These are phyloP conservation scores for Jamesozyma piceae DNA, from an alignment of 805 yeast genomes.

Conservation along the genomic window DNA sequence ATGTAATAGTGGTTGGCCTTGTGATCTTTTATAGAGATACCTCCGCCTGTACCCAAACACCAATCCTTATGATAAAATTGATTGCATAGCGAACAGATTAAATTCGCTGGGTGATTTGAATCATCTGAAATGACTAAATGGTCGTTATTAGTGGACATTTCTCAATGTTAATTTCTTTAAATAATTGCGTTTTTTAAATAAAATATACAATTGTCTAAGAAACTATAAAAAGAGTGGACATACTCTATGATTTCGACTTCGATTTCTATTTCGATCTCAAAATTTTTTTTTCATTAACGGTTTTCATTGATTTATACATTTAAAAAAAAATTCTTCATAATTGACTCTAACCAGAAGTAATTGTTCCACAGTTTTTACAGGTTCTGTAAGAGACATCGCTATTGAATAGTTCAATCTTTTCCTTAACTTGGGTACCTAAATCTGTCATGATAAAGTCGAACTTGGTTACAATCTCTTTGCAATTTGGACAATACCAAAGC, in stretches of 20 bases:
- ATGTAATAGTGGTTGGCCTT: slow-evolving; percentile 51
- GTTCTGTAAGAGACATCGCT: slow-evolving; percentile 53
- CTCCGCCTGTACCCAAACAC: slow-evolving; percentile 97
- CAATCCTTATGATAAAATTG: slow-evolving; percentile 72
- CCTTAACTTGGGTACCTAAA: slow-evolving; percentile 84
- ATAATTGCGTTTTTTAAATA: too few relatives aligned
- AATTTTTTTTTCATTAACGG: too few relatives aligned
- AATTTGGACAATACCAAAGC: slow-evolving; percentile 79
- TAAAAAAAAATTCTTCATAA: neutral
- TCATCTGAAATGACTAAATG: slow-evolving; percentile 30
- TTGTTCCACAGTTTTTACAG: slow-evolving; percentile 64
- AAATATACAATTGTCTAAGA: too few relatives aligned
- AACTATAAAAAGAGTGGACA: neutral
- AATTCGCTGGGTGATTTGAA: slow-evolving; percentile 68
- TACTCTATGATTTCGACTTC: too few relatives aligned
- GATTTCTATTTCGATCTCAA: too few relatives aligned
- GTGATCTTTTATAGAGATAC: slow-evolving; percentile 54
- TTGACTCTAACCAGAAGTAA: too few relatives aligned
- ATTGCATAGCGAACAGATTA: slow-evolving; percentile 73
- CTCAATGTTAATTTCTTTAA: neutral
- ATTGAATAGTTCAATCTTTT: slow-evolving; percentile 66
- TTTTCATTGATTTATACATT: too few relatives aligned
- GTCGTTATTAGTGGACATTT: neutral
- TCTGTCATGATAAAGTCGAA: slow-evolving; percentile 65
- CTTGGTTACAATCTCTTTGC: slow-evolving; percentile 59